Base-by-base conservation (phyloP, 2,329 filamentous ascomycete genomes). In the Metarhizium anisopliae region DNA sequence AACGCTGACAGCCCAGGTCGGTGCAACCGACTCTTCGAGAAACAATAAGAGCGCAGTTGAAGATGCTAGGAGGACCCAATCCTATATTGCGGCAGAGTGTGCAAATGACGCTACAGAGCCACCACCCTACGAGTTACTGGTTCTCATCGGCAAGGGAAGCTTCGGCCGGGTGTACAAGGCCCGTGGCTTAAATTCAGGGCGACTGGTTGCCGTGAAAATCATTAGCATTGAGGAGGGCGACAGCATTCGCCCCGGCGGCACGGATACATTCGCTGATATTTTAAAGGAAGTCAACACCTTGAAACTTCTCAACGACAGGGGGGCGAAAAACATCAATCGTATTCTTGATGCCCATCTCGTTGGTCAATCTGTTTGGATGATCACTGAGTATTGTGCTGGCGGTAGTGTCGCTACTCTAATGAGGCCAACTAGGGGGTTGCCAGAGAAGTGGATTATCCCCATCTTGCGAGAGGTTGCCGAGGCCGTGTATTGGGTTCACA, bases 301-400 rank as follows among this genome's bases (percentile, higher is more conserved):
- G 47, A 84, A 88, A 63, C 77, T 87, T 56, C 76, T 94, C 51
- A 84, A 85, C 64, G 85, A 89, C 61, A 86, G 80, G 60, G 85
- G 84, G 50, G 88, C 89, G 11, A 80, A 81, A 61, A 92, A 92
- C 64, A 84, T 94, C 70, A 93, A 92, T 67, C 80, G 85, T 61
- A 85, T 92, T 50, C 83, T 91, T 62, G 89, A 91, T 60, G 87
- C 87, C 4, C 78, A 91, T 18, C 83, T 87, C 10, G 82, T 92
- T 36, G 87, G 87, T 49, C 84, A 87, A 61, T 82, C 88, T 56
- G 84, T 94, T 71, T 94, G 89, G 89, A 89, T 94, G 74, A 83
- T 93, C 55, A 91, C 87, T 58, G 88, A 93, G 71, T 90, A 91
- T 69, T 92, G 89, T 63, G 88, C 86, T 6, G 89, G 89, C 59